Evolutionary conservation across 2,329 filamentous ascomycete species (phyloP).

Genomic region (Trichoderma lentiforme): DNA sequence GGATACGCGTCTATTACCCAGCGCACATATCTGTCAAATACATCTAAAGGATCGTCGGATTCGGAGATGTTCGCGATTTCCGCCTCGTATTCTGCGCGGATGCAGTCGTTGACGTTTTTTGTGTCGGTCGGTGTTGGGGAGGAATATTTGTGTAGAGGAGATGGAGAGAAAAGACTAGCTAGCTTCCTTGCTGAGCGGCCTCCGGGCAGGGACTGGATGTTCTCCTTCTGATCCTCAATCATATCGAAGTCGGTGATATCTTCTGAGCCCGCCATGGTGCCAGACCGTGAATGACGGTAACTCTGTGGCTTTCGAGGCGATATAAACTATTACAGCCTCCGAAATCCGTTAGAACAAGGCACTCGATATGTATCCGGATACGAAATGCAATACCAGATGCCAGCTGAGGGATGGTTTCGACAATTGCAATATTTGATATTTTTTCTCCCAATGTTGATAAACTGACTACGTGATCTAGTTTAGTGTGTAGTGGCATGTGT

Average conservation of each 20-base stretch:
- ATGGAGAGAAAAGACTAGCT: constrained; percentile 73
- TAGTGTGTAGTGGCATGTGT: constrained; percentile 4
- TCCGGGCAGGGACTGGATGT: constrained; percentile 88
- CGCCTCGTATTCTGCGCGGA: constrained; percentile 79
- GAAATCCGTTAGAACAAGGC: not conserved
- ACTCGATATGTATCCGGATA: not conserved
- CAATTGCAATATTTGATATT: not conserved
- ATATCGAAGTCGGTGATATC: constrained; percentile 77
- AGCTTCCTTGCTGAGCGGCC: constrained; percentile 86
- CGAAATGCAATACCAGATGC: not conserved
- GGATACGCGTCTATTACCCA: constrained; percentile 97
- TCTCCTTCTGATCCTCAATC: constrained; percentile 96
- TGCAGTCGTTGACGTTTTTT: constrained; percentile 72
- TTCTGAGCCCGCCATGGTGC: constrained; percentile 46
- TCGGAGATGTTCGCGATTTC: constrained; percentile 77
- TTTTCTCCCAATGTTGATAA: not conserved
- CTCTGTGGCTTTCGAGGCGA: not conserved
- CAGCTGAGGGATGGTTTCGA: not conserved
- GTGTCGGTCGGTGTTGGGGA: constrained; percentile 69
- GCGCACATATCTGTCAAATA: constrained; percentile 94
- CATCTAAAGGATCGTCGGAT: constrained; percentile 89
- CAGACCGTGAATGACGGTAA: constrained; percentile 25
- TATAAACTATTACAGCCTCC: not conserved
- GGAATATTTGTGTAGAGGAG: constrained; percentile 54
- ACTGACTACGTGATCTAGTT: not conserved